Percentiles rank a stretch among this genome's conserved stretches.
Evolutionary conservation across 106 monocot species (phyloP).

Genomic region (Dendrobium huoshanense): DNA sequence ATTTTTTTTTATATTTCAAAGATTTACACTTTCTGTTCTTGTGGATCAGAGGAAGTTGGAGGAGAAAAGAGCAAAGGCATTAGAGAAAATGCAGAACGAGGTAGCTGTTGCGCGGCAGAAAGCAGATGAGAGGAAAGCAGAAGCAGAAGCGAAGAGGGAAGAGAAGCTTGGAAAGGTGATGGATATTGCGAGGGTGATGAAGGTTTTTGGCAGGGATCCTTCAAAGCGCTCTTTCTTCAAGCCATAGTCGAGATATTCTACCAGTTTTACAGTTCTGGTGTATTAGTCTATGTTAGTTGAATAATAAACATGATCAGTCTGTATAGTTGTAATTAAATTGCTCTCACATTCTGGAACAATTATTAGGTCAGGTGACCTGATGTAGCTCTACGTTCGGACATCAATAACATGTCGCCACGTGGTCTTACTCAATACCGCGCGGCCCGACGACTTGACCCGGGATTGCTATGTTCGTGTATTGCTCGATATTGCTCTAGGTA

Average conservation of each 20-base stretch:
- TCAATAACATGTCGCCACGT: too few species aligned
- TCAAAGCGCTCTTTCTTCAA: slow-evolving; percentile 67
- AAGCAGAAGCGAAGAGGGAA: slow-evolving; percentile 74
- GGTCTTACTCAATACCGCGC: too few species aligned
- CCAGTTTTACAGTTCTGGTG: not conserved
- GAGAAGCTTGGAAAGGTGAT: slow-evolving; percentile 58
- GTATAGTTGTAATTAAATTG: not conserved
- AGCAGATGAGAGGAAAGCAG: slow-evolving; percentile 81
- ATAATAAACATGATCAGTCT: not conserved
- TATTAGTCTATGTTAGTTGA: not conserved
- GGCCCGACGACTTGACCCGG: too few species aligned
- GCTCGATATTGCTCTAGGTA: too few species aligned
- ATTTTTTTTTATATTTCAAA: too few species aligned
- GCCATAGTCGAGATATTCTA: not conserved
- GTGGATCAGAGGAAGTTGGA: slow-evolving; percentile 70
- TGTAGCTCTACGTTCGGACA: too few species aligned
- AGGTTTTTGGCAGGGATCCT: slow-evolving; percentile 60
- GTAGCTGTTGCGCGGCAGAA: slow-evolving; percentile 47
- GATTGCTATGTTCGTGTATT: too few species aligned
- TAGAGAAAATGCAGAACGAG: slow-evolving; percentile 76
- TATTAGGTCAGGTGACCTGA: too few species aligned
- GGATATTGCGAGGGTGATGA: slow-evolving; percentile 53
- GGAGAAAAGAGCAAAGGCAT: slow-evolving; percentile 70
- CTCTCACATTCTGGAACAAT: not conserved
- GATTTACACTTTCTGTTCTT: not conserved